Conservation (phyloP, 129 eudicot species). For the Escallonia herrerae region DNA sequence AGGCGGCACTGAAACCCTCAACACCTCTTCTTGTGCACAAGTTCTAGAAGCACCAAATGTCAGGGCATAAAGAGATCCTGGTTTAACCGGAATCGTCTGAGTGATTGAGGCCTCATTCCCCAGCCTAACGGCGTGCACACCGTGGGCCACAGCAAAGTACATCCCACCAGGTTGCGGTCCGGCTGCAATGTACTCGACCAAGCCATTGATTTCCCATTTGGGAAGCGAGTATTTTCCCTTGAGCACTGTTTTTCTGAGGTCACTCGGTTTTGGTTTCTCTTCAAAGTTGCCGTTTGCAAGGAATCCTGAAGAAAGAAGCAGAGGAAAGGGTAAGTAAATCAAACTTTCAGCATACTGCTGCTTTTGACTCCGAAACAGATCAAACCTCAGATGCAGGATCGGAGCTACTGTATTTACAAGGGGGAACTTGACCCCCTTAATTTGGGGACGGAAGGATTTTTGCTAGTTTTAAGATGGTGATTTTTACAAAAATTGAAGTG, state of each 20-base stretch:
- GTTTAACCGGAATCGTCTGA: conserved; percentile 55
- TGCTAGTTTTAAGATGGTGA: too few relatives aligned
- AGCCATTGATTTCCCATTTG: conserved; percentile 76
- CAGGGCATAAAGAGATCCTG: conserved; percentile 51
- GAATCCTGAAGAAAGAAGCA: conserved; percentile 35
- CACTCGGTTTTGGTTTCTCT: conserved; percentile 48
- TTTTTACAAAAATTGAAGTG: too few relatives aligned
- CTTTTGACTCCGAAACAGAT: background rate
- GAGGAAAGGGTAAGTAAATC: background rate
- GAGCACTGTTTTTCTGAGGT: conserved; percentile 53
- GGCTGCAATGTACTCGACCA: conserved; percentile 82
- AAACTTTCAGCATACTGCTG: background rate
- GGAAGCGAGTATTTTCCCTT: conserved; percentile 51
- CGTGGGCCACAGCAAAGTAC: conserved; percentile 73
- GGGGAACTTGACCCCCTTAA: too few relatives aligned
- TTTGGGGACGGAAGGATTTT: too few relatives aligned
- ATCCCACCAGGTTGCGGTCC: conserved; percentile 92
- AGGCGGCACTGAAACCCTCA: conserved; percentile 65
- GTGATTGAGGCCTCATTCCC: conserved; percentile 85
- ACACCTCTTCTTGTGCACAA: conserved; percentile 88
- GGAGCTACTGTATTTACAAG: too few relatives aligned
- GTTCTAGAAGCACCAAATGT: conserved; percentile 91
- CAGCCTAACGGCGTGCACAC: conserved; percentile 78
- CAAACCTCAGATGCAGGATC: too few relatives aligned
- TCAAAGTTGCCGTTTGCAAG: conserved; percentile 87